Base-by-base conservation (phyloP, 192 early-diverging fungal species). In the Umbelopsis sp. region DNA sequence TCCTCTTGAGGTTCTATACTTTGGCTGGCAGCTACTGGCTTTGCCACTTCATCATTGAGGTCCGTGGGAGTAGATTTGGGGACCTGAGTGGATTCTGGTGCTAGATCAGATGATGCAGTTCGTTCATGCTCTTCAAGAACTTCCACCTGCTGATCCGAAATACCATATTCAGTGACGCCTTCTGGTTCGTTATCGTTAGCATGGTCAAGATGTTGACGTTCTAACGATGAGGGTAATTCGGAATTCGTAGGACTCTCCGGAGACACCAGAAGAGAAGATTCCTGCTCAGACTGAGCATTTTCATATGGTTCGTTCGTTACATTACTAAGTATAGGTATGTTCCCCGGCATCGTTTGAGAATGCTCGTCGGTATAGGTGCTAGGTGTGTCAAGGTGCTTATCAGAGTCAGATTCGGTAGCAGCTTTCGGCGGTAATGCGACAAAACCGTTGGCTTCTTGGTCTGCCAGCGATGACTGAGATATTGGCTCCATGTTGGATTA, bases 181-280 rank as follows among this genome's bases (percentile, higher is more conserved):
- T 32, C 31, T 17, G 16, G 25, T 17, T 20, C 31, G 26, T 34
- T 32, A 31, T 62, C 16, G 8, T 62, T 34, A 11, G 3, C 32
- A 11, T 62, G 26, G 56, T 62, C 56, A 62, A 62, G 56, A 62
- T 62, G 56, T n/a, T 62, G 31, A 32, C 31, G 26, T 12, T 62
- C 56, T 5, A 62, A 16, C 24, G 29, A 20, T 29, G 26, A 14
- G 17, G 56, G 25, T 20, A 62, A 36, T 34, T 62, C 56, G 29
- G 56, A 32, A 34, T 34, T 20, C 12, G 29, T 36, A 11, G 26
- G 17, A 34, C 17, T 17, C 17, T 14, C 31, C 16, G 31, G 17
- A 62, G 26, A 20, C 26, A 6, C 47, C 16, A 17, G 2, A 0
- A 11, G 38, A 17, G 47, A 49, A 49, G 47, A 4, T 17, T 17